A percentile compares a stretch with the other conserved stretches of the same genome.
phyloP scores from a whole-genome alignment of 2,329 filamentous ascomycete genomes.

The Colletotrichum sp. region DNA sequence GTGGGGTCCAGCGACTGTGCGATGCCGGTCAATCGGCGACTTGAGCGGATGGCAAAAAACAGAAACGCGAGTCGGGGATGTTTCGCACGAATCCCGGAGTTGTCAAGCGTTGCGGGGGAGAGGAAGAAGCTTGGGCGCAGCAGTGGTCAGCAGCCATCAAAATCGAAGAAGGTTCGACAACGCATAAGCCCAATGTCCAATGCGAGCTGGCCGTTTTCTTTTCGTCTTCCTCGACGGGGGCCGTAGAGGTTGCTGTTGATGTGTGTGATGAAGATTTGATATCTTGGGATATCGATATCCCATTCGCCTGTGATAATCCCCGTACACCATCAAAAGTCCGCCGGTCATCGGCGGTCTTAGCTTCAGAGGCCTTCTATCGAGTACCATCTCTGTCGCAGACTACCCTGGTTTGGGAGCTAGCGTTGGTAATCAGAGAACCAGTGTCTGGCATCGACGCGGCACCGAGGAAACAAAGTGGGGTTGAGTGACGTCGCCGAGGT shows the following conservation, averaged over 20 bases:
- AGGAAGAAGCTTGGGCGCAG: not conserved
- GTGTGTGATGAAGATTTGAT: not conserved
- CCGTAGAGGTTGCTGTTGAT: not conserved
- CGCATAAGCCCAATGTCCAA: not conserved
- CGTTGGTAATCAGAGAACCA: not conserved
- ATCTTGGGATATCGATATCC: not conserved
- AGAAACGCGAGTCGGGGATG: slow-evolving; percentile 8
- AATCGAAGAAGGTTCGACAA: not conserved
- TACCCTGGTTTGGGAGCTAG: not conserved
- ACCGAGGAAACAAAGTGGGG: not conserved
- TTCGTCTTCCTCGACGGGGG: not conserved
- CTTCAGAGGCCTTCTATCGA: not conserved
- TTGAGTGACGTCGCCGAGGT: not conserved
- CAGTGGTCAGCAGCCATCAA: not conserved
- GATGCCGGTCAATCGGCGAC: not conserved
- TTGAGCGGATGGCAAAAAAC: not conserved
- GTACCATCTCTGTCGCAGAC: not conserved
- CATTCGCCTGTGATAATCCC: not conserved
- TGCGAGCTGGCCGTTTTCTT: not conserved
- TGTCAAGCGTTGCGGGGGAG: not conserved
- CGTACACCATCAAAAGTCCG: not conserved
- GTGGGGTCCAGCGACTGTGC: not conserved
- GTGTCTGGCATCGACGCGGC: not conserved
- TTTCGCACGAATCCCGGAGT: slow-evolving; percentile 19
- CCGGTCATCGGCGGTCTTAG: not conserved